Evolutionary conservation across 805 yeast species (phyloP).

Genomic region (Sporopachydermia lactativora): DNA sequence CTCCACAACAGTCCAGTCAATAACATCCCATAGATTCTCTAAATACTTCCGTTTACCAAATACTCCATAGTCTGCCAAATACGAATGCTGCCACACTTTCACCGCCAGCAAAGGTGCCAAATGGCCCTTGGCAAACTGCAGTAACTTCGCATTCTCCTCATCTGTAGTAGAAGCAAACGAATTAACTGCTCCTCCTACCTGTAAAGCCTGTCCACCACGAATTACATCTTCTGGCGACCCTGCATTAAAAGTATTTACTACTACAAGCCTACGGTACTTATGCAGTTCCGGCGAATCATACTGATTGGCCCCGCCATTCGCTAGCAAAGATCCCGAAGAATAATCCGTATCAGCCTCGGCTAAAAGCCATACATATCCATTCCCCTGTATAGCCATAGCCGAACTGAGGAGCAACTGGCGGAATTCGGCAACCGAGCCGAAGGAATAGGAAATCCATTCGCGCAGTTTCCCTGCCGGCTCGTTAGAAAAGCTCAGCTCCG

Average conservation of each 20-base stretch:
- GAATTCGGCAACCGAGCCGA: constrained; percentile 70
- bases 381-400: constrained; percentile 65
- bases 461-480: constrained; percentile 10
- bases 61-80: constrained; percentile 71
- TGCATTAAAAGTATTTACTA: constrained; percentile 77
- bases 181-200: neutral
- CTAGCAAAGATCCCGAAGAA: constrained; percentile 9
- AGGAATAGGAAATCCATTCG: constrained; percentile 39
- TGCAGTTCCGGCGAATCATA: neutral
- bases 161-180: neutral
- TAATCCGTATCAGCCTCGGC: constrained; percentile 27
- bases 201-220: constrained; percentile 9
- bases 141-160: neutral
- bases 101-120: constrained; percentile 53
- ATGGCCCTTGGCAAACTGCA: neutral
- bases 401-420: constrained; percentile 55
- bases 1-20: constrained; percentile 51
- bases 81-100: constrained; percentile 86
- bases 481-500: constrained; percentile 9
- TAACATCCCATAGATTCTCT: constrained; percentile 57
- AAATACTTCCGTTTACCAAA: constrained; percentile 58
- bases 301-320: constrained; percentile 2
- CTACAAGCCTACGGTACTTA: constrained; percentile 35
- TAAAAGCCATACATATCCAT: constrained; percentile 84
- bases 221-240: constrained; percentile 64